These are phyloP conservation scores for Fusarium sp. DNA, from an alignment of 2,329 filamentous ascomycete genomes.

Conservation along the genomic window DNA sequence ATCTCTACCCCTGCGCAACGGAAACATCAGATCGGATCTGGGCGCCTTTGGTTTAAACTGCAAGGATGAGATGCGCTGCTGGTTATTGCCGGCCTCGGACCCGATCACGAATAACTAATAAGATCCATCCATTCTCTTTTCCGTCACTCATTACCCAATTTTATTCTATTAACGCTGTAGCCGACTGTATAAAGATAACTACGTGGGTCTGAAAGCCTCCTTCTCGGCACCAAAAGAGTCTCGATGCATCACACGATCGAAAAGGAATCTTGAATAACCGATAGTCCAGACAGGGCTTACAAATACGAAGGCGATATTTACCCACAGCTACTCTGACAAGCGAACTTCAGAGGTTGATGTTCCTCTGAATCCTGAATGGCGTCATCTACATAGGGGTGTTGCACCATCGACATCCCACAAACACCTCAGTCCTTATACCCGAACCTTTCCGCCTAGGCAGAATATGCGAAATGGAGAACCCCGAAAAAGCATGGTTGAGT, in stretches of 20 bases:
- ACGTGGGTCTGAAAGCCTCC: background rate
- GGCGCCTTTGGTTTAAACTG: too few species aligned
- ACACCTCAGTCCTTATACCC: conserved; percentile 7
- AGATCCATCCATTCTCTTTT: background rate
- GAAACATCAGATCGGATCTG: background rate
- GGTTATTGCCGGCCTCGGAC: background rate
- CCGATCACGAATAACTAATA: background rate
- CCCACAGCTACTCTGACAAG: background rate
- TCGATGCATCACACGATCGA: background rate
- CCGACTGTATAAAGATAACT: background rate
- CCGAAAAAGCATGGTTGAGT: conserved; percentile 1
- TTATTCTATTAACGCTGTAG: background rate
- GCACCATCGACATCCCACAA: conserved; percentile 35
- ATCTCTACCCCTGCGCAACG: background rate
- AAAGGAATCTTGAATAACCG: background rate
- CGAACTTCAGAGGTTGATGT: conserved; percentile 1
- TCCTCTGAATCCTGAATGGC: conserved; percentile 27
- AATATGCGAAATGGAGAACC: background rate
- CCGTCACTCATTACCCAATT: background rate
- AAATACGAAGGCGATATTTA: background rate
- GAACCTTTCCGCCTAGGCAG: conserved; percentile 3
- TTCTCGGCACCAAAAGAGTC: background rate
- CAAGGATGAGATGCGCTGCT: background rate
- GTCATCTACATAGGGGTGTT: conserved; percentile 36
- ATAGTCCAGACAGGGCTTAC: background rate